Base-by-base conservation (phyloP, 2,329 filamentous ascomycete species). In the Diaporthe ilicicola region DNA sequence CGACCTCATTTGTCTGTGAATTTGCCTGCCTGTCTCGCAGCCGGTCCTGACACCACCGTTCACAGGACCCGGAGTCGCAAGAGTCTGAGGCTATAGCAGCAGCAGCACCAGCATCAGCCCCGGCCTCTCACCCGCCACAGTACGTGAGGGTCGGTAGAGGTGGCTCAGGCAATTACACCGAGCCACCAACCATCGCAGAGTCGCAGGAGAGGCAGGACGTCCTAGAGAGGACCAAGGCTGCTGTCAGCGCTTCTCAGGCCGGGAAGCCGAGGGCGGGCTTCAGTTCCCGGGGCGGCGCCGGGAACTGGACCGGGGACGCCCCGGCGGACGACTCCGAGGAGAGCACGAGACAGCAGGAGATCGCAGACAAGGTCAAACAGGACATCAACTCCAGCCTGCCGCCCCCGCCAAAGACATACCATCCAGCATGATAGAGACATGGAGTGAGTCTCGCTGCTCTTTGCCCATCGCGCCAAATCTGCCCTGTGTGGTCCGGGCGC, bases 141-240 rank as follows among this genome's bases (percentile, higher is more conserved):
- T 85, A 85, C 79, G 75, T 81, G 27, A 79, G 83, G 48, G 81
- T 80, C 44, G 90, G 90, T 67, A 87, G 90, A 70, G 90, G 90
- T 74, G 90, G 90, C 24, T 88, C 89, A 1, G 90, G 90, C 46
- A 92, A 92, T 81, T 89, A 86, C 76, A 77, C 85, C 66, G 82
- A 84, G 67, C 74, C 81, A 22, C 75, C 78, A 53, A 76, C 79
- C 27, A 75, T 80, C 19, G 79, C 78, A 4, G 77, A 77, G 46
- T 72, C 79, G 5, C 76, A 76, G 55, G 79, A 81, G 74, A 77
- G 79, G 70, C 77, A 79, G 67, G 78, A 80, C 66, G 79, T 79
- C 72, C 79, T 78, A 2, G 77, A 76, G 73, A 79, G 77, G 74
- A 79, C 76, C 46, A 77, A 75, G 19, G 81, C 78, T 7, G 80